Evolutionary conservation across 345 rosid genomes (phyloP).

Genomic region (Kandelia obovata): DNA sequence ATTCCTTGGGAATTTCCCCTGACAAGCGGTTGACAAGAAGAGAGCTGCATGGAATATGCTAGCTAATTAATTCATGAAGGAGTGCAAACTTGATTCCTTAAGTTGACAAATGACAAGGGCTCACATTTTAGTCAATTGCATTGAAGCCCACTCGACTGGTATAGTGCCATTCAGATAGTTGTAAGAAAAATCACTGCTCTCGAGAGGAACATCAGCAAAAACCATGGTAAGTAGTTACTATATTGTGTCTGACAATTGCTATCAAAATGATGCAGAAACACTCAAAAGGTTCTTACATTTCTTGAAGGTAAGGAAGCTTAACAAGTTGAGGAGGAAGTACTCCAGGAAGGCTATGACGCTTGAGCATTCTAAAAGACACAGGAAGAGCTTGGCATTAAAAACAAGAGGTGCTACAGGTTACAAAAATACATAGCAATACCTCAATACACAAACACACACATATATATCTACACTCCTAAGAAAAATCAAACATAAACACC

Average conservation of each 20-base stretch:
- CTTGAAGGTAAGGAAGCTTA: constrained; percentile 48
- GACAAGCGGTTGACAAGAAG: constrained; percentile 51
- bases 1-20: constrained; percentile 48
- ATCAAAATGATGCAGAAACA: neutral
- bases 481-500: no score
- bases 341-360: constrained; percentile 58
- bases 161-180: constrained; percentile 55
- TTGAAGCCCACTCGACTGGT: constrained; percentile 56
- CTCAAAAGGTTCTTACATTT: constrained; percentile 40
- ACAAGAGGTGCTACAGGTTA: no score
- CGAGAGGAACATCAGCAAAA: neutral
- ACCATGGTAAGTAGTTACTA: neutral
- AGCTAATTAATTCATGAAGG: neutral
- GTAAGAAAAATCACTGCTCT: constrained; percentile 53
- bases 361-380: constrained; percentile 35
- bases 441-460: no score
- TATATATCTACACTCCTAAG: no score
- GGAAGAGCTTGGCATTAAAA: neutral
- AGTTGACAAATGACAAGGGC: constrained; percentile 16
- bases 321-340: constrained; percentile 57
- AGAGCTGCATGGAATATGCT: constrained; percentile 33
- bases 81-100: neutral
- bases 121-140: constrained; percentile 45
- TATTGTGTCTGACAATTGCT: neutral
- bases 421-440: no score